Evolutionary conservation across 1,139 yeast genomes (phyloP), one percentile per base, ranked within the genome.

Genomic region (Yamadazyma sp.): DNA sequence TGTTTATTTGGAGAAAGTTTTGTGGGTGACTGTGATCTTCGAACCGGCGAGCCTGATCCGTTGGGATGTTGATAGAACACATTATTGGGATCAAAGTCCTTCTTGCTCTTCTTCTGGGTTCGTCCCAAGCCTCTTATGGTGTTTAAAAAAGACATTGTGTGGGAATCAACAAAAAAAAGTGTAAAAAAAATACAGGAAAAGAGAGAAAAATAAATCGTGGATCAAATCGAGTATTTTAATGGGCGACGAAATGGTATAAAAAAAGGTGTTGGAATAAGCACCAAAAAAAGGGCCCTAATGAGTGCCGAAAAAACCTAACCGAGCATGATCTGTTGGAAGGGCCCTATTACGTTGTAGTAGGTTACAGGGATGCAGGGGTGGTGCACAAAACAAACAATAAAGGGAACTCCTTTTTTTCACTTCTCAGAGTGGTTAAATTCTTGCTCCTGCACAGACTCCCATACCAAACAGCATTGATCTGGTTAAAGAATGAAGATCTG

Each of bases 61-160:
- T 57, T 61, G 3, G 66, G 50, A 44, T 65, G 69, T 12, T 61
- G 54, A 44, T 67, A 71, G 31, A 69, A 46, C 36, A 65, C 53
- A 31, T 64, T 49, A 35, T 63, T 50, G 33, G 71, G 58, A 34
- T 73, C 71, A 14, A 10, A 32, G 46, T 75, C 66, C 48, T 71
- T 69, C 49, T 68, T 70, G 43, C 61, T 63, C 60, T 81, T 81
- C 50, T 80, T 80, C 26, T 83, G 75, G 44, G 77, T 72, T 53
- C 88, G 69, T 26, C 87, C 86, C 45, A 82, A 74, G 18, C 87
- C 87, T 56, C 86, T 70, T 36, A 64, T 67, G 41, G 73, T 64
- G 49, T 69, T 70, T 35, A 72, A 58, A 47, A 72, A 72, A 17
- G 77, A 72, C 77, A 72, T 72, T 23, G 14, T 20, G 22, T 20